phyloP scores from a whole-genome alignment of 768 basidiomycete genomes.

The Tephrocybe sp. region DNA sequence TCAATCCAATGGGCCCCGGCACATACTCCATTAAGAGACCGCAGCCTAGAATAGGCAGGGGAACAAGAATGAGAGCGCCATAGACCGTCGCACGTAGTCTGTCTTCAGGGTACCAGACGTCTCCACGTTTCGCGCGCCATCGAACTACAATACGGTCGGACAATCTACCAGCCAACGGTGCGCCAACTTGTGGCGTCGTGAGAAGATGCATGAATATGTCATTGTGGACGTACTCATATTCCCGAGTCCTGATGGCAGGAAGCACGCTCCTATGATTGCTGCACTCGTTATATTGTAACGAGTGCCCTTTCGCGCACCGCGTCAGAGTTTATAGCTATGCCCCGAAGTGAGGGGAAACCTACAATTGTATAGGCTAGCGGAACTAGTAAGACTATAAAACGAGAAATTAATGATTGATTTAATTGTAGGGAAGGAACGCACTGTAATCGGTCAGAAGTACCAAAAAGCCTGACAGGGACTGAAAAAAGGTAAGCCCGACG shows the following conservation, averaged over 20 bases:
- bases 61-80: conserved; percentile 49
- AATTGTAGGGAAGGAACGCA: conserved; percentile 23
- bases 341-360: too few relatives aligned
- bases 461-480: conserved; percentile 31
- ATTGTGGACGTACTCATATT: conserved; percentile 45
- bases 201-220: neutral
- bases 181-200: conserved; percentile 44
- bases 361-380: conserved; percentile 72
- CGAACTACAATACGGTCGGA: conserved; percentile 54
- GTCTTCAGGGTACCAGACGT: conserved; percentile 69
- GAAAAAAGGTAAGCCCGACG: neutral
- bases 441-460: conserved; percentile 41
- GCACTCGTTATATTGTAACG: conserved; percentile 57
- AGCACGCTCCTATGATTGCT: conserved; percentile 58
- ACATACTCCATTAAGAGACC: conserved; percentile 56
- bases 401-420: too few relatives aligned
- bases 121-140: conserved; percentile 50
- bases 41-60: conserved; percentile 46
- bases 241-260: conserved; percentile 59
- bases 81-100: conserved; percentile 53
- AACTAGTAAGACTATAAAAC: conserved; percentile 45
- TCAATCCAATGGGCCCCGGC: conserved; percentile 47
- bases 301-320: conserved; percentile 44
- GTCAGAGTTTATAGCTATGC: too few relatives aligned
- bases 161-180: conserved; percentile 55